Evolutionary conservation across 2,329 filamentous ascomycete genomes (phyloP).

Genomic region (Fusarium transvaalense): DNA sequence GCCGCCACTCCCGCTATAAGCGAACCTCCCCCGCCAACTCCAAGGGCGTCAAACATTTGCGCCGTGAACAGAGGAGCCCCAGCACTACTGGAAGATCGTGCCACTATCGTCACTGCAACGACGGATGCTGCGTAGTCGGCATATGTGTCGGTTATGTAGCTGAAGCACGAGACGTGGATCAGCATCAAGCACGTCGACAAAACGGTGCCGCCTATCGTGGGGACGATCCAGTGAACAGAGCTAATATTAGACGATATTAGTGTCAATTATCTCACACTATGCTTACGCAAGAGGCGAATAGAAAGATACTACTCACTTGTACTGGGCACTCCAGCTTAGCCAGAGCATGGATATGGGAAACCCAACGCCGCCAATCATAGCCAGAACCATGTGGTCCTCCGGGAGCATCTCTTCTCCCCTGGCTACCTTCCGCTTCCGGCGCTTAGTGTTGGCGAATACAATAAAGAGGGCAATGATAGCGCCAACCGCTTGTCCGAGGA

Average conservation of each 20-base stretch:
- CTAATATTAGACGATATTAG: neutral
- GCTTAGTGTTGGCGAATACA: neutral
- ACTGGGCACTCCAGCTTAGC: conserved; percentile 1
- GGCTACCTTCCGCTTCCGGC: neutral
- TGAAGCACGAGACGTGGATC: neutral
- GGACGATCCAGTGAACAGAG: neutral
- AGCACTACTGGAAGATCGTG: neutral
- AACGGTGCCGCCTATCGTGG: neutral
- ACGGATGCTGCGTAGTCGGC: neutral
- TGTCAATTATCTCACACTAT: neutral
- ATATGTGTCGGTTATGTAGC: neutral
- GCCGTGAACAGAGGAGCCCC: neutral
- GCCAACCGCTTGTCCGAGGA: neutral
- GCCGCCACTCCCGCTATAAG: neutral
- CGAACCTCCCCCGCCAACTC: neutral
- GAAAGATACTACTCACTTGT: neutral
- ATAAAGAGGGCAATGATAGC: neutral
- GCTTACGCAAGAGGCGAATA: neutral
- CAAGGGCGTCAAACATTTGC: neutral
- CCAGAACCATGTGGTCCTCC: conserved; percentile 1
- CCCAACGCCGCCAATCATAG: neutral
- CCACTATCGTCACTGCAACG: neutral
- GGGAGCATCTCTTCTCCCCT: neutral
- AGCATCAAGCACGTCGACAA: neutral
- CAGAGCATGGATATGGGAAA: neutral